phyloP scores from a whole-genome alignment of 1,284 basidiomycete species.

The Lentinus polychrous region DNA sequence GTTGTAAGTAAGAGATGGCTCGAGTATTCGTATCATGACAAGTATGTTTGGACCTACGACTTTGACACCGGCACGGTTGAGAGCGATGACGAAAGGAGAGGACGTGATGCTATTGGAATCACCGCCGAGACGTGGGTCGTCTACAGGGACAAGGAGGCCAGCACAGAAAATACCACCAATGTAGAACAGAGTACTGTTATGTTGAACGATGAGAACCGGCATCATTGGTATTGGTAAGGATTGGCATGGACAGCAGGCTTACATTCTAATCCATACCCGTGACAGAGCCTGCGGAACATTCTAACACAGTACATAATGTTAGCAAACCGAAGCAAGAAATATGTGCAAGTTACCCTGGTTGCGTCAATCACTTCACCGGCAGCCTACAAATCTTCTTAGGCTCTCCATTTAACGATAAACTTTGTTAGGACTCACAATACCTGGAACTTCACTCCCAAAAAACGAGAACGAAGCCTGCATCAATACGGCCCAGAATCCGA shows the following conservation, averaged over 20 bases:
- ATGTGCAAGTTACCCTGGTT: conserved; percentile 15
- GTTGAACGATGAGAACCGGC: not conserved
- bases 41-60: conserved; percentile 16
- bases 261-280: conserved; percentile 50
- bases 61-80: conserved; percentile 34
- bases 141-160: conserved; percentile 42
- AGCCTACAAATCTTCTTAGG: conserved; percentile 19
- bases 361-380: conserved; percentile 28
- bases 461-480: conserved; percentile 30
- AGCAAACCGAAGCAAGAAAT: not conserved
- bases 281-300: conserved; percentile 38
- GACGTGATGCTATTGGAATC: conserved; percentile 30
- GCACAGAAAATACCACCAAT: conserved; percentile 32
- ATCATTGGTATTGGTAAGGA: not conserved
- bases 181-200: conserved; percentile 22
- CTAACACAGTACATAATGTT: conserved; percentile 16
- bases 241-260: conserved; percentile 11
- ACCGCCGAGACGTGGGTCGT: conserved; percentile 30
- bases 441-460: conserved; percentile 26
- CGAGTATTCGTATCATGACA: not conserved
- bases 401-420: not conserved
- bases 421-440: conserved; percentile 19
- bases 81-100: conserved; percentile 44
- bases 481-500: conserved; percentile 42
- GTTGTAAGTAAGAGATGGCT: not conserved